These are phyloP conservation scores for Xylaria sp. DNA, from an alignment of 2,329 filamentous ascomycete genomes.

Conservation along the genomic window DNA sequence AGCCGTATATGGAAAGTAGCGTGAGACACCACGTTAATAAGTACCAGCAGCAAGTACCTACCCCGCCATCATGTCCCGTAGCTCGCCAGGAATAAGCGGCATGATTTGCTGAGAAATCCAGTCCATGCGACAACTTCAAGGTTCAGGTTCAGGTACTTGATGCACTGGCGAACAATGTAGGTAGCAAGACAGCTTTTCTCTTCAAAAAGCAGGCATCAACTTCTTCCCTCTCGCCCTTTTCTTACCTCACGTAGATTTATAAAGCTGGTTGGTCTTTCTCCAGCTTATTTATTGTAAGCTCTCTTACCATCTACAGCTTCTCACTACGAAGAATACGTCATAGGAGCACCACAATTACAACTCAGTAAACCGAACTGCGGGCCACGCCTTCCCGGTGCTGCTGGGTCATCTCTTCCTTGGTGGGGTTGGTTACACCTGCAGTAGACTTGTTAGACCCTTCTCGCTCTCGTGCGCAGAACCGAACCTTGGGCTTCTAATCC, in stretches of 20 bases:
- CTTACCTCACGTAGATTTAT: conserved; percentile 3
- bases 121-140: conserved; percentile 19
- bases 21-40: neutral
- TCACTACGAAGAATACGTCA: conserved; percentile 23
- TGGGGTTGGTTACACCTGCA: conserved; percentile 22
- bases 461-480: conserved; percentile 14
- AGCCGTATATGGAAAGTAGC: conserved; percentile 6
- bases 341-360: conserved; percentile 10
- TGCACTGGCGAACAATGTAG: conserved; percentile 10
- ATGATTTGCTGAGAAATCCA: conserved; percentile 37
- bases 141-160: neutral
- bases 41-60: neutral
- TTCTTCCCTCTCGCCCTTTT: neutral
- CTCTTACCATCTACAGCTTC: neutral
- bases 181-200: neutral
- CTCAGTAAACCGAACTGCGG: neutral
- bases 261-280: conserved; percentile 16
- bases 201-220: conserved; percentile 1
- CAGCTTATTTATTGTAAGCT: neutral
- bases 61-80: conserved; percentile 19
- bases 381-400: neutral
- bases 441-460: neutral
- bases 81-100: conserved; percentile 18
- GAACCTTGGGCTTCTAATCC: neutral
- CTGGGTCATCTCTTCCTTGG: conserved; percentile 10